phyloP scores from a whole-genome alignment of 192 early-diverging fungal species.

The Spinellus fusiger region DNA sequence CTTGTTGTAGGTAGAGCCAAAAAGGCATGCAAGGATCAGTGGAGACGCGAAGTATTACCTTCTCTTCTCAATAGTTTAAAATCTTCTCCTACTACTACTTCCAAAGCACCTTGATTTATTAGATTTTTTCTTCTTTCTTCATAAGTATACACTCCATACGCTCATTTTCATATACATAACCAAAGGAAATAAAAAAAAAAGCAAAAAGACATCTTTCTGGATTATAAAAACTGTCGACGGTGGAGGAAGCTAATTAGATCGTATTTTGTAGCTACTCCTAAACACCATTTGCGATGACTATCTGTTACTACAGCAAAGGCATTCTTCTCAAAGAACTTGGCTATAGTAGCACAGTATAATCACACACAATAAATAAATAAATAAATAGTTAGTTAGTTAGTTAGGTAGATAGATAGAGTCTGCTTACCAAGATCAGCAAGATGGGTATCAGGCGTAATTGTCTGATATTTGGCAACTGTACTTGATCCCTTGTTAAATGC shows the following conservation, averaged over 20 bases:
- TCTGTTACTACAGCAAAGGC: constrained; percentile 83
- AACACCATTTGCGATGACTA: constrained; percentile 66
- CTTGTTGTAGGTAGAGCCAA: constrained; percentile 13
- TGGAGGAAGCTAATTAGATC: constrained; percentile 68
- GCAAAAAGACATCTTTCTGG: no score
- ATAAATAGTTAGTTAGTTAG: not conserved
- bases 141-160: no score
- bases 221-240: constrained; percentile 41
- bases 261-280: constrained; percentile 75
- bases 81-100: no score
- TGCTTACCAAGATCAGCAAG: constrained; percentile 61
- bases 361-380: not conserved
- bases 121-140: no score
- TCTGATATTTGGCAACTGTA: constrained; percentile 46
- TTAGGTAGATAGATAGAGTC: not conserved
- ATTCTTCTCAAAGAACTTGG: constrained; percentile 78
- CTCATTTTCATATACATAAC: no score
- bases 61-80: no score
- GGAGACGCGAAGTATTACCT: constrained; percentile 22
- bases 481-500: constrained; percentile 39
- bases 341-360: constrained; percentile 12
- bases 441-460: constrained; percentile 76
- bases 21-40: constrained; percentile 28
- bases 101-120: no score
- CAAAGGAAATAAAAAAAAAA: no score